A percentile compares a stretch with the other conserved stretches of the same genome.
These are phyloP conservation scores for Elaeis guineensis DNA, from an alignment of 176 grass and related monocot genomes.

Conservation along the genomic window DNA sequence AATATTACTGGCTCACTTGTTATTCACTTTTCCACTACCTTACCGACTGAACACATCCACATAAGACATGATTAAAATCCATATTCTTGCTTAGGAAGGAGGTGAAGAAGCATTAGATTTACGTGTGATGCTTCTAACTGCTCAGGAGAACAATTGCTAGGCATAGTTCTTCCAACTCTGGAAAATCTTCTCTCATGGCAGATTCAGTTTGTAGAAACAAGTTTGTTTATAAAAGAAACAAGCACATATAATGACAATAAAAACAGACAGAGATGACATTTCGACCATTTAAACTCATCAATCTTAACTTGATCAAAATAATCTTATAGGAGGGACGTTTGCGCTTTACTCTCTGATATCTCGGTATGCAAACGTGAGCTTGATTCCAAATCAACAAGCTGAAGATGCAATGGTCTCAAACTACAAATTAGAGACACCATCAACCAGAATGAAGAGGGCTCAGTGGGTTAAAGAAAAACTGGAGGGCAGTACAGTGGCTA, in stretches of 20 bases:
- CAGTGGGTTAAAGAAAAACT: constrained; percentile 46
- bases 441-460: constrained; percentile 30
- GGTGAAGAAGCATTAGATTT: no score
- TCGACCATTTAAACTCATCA: neutral
- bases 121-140: no score
- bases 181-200: no score
- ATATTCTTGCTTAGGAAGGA: no score
- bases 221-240: no score
- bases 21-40: no score
- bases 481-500: constrained; percentile 37
- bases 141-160: no score
- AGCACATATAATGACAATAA: neutral
- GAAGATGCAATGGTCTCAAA: constrained; percentile 60
- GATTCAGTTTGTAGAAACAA: no score
- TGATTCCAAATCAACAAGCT: constrained; percentile 60
- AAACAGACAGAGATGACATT: neutral
- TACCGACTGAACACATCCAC: no score
- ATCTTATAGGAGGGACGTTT: constrained; percentile 58
- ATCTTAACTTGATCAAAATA: neutral
- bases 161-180: no score
- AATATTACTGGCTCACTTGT: no score
- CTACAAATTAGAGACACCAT: constrained; percentile 32
- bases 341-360: constrained; percentile 71
- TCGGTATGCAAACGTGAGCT: constrained; percentile 43
- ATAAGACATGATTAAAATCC: no score